Conservation (phyloP, 768 basidiomycete species). For the Dendrothele bispora region DNA sequence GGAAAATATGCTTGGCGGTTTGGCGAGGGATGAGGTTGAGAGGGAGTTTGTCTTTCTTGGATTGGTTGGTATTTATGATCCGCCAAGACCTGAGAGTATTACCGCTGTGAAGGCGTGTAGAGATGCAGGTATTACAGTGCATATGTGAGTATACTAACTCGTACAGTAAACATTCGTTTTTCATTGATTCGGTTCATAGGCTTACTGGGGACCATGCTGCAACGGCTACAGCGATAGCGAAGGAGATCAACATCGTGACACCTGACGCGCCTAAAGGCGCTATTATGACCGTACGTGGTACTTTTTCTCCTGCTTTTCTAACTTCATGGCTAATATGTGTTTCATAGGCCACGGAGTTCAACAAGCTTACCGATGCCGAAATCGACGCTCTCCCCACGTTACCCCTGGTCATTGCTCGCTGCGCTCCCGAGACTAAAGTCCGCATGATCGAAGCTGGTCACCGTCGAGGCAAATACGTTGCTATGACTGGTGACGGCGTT, state of each 20-base stretch:
- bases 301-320: neutral
- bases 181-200: slow-evolving; percentile 29
- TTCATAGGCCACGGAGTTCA: slow-evolving; percentile 43
- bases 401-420: slow-evolving; percentile 59
- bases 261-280: slow-evolving; percentile 38
- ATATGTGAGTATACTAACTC: slow-evolving; percentile 32
- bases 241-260: slow-evolving; percentile 45
- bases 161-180: neutral
- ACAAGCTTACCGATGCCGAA: slow-evolving; percentile 51
- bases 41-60: slow-evolving; percentile 49
- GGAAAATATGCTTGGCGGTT: neutral
- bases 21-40: slow-evolving; percentile 40
- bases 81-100: slow-evolving; percentile 52
- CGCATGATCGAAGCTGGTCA: slow-evolving; percentile 61
- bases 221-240: slow-evolving; percentile 53
- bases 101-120: slow-evolving; percentile 52
- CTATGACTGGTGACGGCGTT: slow-evolving; percentile 60
- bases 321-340: neutral
- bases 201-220: slow-evolving; percentile 54
- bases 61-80: slow-evolving; percentile 56
- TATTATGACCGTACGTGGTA: slow-evolving; percentile 32
- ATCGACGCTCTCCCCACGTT: slow-evolving; percentile 49
- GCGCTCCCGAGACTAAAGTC: slow-evolving; percentile 54
- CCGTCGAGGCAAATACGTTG: slow-evolving; percentile 48
- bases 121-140: slow-evolving; percentile 52